Conservation (phyloP, 2,329 filamentous ascomycete genomes). For the Harringtonia aguacate region DNA sequence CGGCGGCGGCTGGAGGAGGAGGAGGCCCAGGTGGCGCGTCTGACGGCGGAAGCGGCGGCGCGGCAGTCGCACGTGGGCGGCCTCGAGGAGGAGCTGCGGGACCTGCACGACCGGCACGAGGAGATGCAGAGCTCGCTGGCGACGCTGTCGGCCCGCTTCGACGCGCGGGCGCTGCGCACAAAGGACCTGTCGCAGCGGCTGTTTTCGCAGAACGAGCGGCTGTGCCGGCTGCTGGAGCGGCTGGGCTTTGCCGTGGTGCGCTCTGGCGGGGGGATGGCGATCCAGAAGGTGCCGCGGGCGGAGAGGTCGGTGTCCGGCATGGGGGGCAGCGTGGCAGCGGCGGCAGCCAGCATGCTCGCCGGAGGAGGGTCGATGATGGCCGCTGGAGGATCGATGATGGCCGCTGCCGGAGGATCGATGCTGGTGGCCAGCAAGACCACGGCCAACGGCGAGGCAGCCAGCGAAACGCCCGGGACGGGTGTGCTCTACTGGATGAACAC, state of each 20-base stretch:
- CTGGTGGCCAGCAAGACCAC: background rate
- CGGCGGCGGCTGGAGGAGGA: conserved; percentile 66
- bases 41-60: conserved; percentile 62
- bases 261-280: conserved; percentile 59
- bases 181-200: conserved; percentile 78
- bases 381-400: background rate
- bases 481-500: conserved; percentile 77
- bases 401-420: background rate
- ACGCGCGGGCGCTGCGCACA: conserved; percentile 59
- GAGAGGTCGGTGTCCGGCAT: conserved; percentile 48
- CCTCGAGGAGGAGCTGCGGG: conserved; percentile 64
- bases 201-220: conserved; percentile 72
- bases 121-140: conserved; percentile 41
- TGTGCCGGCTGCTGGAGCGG: conserved; percentile 75
- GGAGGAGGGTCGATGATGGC: background rate
- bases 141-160: conserved; percentile 45
- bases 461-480: conserved; percentile 62
- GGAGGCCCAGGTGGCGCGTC: conserved; percentile 55
- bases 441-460: conserved; percentile 37
- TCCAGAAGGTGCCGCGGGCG: conserved; percentile 58
- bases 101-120: conserved; percentile 55
- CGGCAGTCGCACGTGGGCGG: conserved; percentile 66
- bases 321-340: conserved; percentile 33
- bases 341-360: background rate
- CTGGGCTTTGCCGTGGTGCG: conserved; percentile 75